Conservation (phyloP, 2,329 filamentous ascomycete genomes). For the Zymoseptoria pseudotritici region DNA sequence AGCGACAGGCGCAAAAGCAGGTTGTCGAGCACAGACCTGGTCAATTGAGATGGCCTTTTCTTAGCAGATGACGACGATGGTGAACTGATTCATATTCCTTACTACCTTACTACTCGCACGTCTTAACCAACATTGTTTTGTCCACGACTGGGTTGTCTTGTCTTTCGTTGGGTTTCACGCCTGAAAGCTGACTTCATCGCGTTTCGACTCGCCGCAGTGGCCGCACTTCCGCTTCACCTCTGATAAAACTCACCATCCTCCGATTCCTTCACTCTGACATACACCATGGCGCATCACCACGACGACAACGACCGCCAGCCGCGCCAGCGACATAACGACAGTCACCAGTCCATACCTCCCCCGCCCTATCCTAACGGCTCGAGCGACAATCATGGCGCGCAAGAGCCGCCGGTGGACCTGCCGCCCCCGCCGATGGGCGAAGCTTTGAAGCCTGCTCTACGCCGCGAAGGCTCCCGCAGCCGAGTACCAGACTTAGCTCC, state of each 20-base stretch:
- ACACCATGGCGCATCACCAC: constrained; percentile 1
- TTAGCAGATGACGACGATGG: background rate
- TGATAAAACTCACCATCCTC: background rate
- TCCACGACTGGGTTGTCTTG: background rate
- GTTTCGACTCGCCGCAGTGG: background rate
- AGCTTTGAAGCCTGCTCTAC: constrained; percentile 25
- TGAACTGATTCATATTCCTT: background rate
- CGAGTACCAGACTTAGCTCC: constrained; percentile 24
- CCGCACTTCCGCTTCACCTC: background rate
- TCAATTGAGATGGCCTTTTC: background rate
- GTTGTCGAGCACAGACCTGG: background rate
- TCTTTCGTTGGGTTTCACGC: background rate
- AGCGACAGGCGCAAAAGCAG: background rate
- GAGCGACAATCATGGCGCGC: constrained; percentile 1
- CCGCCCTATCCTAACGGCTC: constrained; percentile 3
- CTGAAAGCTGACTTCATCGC: background rate
- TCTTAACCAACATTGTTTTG: background rate
- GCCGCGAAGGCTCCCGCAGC: constrained; percentile 26
- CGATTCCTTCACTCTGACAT: background rate
- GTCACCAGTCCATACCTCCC: background rate
- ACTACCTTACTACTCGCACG: background rate
- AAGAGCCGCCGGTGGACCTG: constrained; percentile 5
- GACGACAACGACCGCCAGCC: constrained; percentile 1
- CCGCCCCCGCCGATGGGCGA: constrained; percentile 25
- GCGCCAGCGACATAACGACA: constrained; percentile 2